A percentile compares a stretch with the other conserved stretches of the same genome.
phyloP scores from a whole-genome alignment of 2,329 filamentous ascomycete genomes.

The Alternaria sp. region DNA sequence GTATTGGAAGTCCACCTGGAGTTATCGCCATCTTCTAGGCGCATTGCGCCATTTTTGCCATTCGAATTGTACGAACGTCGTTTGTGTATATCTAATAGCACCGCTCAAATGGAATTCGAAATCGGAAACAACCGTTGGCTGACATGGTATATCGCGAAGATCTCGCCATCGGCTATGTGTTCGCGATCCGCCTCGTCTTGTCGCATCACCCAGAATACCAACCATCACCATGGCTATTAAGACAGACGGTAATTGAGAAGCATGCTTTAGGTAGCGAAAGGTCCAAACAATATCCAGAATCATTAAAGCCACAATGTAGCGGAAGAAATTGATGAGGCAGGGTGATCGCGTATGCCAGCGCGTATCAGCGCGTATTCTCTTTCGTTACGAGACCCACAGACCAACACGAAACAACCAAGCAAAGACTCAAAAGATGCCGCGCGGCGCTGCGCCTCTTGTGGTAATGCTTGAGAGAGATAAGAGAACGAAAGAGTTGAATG shows the following conservation, averaged over 20 bases:
- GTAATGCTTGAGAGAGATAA: constrained; percentile 1
- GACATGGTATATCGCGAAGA: too few relatives aligned
- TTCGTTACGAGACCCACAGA: neutral
- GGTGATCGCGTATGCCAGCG: neutral
- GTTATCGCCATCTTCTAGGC: constrained; percentile 42
- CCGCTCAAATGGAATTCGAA: too few relatives aligned
- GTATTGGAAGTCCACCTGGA: constrained; percentile 45
- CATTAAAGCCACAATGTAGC: accelerated
- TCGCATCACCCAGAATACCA: too few relatives aligned
- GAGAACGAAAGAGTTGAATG: neutral
- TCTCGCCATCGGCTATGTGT: too few relatives aligned
- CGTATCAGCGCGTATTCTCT: neutral
- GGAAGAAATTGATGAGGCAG: accelerated
- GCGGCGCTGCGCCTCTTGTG: neutral
- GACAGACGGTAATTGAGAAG: too few relatives aligned
- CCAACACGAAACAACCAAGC: neutral
- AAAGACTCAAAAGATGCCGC: neutral
- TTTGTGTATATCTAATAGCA: neutral
- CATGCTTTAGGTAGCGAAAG: too few relatives aligned
- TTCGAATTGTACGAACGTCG: neutral
- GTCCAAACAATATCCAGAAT: neutral
- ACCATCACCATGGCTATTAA: too few relatives aligned
- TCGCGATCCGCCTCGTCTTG: too few relatives aligned
- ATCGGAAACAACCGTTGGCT: too few relatives aligned
- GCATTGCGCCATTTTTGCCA: neutral